These are phyloP conservation scores for Penicillium olsonii DNA, from an alignment of 2,329 filamentous ascomycete species.

Conservation along the genomic window DNA sequence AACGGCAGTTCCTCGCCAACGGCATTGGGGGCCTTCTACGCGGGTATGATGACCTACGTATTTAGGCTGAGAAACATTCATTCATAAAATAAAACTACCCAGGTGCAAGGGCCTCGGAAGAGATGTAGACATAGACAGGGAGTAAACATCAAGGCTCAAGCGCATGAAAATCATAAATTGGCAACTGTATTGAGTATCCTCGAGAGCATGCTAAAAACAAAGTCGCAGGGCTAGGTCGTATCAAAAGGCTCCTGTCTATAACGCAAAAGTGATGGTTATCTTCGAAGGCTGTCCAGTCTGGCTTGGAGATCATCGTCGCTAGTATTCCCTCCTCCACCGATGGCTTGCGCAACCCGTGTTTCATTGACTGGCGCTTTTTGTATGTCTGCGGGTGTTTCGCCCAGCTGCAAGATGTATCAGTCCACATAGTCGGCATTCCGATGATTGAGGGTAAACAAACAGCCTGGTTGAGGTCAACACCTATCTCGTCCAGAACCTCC, in stretches of 20 bases:
- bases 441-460: constrained; percentile 58
- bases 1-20: too few relatives aligned
- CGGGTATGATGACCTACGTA: too few relatives aligned
- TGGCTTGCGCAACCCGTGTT: constrained; percentile 78
- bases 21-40: too few relatives aligned
- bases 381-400: constrained; percentile 83
- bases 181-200: constrained; percentile 2
- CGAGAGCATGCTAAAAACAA: constrained; percentile 6
- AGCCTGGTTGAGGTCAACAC: constrained; percentile 84
- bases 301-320: constrained; percentile 91
- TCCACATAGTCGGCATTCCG: background rate
- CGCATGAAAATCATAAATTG: background rate
- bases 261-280: constrained; percentile 37
- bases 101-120: background rate
- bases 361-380: constrained; percentile 74
- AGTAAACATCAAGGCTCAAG: background rate
- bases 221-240: background rate
- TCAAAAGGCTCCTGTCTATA: background rate
- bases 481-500: constrained; percentile 94
- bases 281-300: constrained; percentile 80
- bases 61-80: too few relatives aligned
- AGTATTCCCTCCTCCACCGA: constrained; percentile 58
- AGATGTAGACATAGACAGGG: background rate
- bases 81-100: background rate
- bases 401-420: constrained; percentile 63